Conservation (phyloP, 2,329 filamentous ascomycete species). For the Pleurostoma richardsiae region DNA sequence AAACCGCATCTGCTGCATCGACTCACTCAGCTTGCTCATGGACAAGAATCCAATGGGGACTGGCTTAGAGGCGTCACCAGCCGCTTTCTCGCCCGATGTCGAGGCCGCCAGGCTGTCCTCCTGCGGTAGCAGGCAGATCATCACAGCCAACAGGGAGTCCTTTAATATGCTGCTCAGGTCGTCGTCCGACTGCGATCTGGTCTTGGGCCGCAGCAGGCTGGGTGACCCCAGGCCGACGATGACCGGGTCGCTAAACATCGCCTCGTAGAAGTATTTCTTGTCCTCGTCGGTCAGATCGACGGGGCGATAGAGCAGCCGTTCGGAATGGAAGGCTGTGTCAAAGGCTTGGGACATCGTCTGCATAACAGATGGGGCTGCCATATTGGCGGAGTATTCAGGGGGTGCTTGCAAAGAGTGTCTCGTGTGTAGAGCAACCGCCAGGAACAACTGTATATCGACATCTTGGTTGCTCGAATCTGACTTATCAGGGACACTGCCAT, state of each 20-base stretch:
- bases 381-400: too few species aligned
- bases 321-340: constrained; percentile 6
- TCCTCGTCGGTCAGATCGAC: constrained; percentile 1
- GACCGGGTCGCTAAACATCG: background rate
- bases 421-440: too few species aligned
- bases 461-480: too few species aligned
- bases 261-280: background rate
- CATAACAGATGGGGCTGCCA: too few species aligned
- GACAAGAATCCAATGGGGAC: constrained; percentile 8
- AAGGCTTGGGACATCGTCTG: too few species aligned
- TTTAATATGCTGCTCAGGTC: background rate
- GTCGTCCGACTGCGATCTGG: background rate
- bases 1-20: constrained; percentile 13
- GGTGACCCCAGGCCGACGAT: background rate
- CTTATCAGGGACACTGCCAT: too few species aligned
- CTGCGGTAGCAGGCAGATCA: constrained; percentile 13
- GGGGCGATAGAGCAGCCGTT: constrained; percentile 17
- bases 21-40: background rate
- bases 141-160: constrained; percentile 9
- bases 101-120: background rate
- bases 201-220: background rate
- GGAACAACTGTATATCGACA: too few species aligned
- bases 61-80: background rate
- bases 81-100: constrained; percentile 1
- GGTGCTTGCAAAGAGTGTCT: too few species aligned